Evolutionary conservation across 2,329 filamentous ascomycete species (phyloP), one percentile per base, ranked within the genome.

Genomic region (Nigrospora oryzae): DNA sequence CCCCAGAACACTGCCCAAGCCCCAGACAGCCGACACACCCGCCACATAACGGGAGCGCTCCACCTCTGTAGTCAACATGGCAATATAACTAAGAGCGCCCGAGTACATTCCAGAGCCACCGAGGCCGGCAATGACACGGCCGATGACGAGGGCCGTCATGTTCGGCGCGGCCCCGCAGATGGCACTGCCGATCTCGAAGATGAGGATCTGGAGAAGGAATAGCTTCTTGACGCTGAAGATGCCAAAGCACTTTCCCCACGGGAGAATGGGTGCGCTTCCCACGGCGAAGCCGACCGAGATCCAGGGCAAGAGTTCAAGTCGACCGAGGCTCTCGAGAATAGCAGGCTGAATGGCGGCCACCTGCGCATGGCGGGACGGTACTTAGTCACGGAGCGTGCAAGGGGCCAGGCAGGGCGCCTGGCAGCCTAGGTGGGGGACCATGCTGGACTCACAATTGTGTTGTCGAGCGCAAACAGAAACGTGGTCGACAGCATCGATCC

Each of bases 201-300:
- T n/a, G 19, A 58, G 16, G 31, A 60, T 41, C 19, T 42, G 41
- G n/a, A 41, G 35, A 41, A 55, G 36, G 32, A 56, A 65, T 1
- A 69, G 46, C 60, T 59, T 68, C 51, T 75, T 76, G 4, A 62
- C 58, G 39, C 73, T 61, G 53, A 74, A 74, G 2, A 61, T 56
- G 1, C 56, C 60, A 43, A 68, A 74, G 0, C 62, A 42, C n/a
- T 64, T 64, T 1, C 63, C 63, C 23, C 55, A 56, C 1, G 63
- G 54, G 2, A 71, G 53, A 2, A 67, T 64, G 3, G 57, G 57
- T 0, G 64, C 59, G 4, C 64, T 65, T 1, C 67, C 68, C 4
- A 75, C 58, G 1, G 66, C 53, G 45, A 74, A 69, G 1, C 55
- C 56, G 2, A 54, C 52, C n/a, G 57, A 55, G 12, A 73, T 53